phyloP scores from a whole-genome alignment of 2,329 filamentous ascomycete genomes.

The Ambrosiella cleistominuta region DNA sequence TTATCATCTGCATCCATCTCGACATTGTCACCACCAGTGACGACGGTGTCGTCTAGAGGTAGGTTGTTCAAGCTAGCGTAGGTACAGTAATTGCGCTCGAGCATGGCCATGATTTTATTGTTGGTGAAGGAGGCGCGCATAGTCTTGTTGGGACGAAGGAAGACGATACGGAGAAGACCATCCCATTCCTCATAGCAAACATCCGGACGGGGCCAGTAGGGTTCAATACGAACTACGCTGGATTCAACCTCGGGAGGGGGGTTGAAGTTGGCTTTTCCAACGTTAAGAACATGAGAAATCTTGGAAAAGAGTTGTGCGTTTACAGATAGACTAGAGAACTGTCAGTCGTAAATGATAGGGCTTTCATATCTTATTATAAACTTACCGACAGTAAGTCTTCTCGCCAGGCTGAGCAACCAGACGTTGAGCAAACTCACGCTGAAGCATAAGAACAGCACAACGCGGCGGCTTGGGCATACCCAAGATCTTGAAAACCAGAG shows the following conservation, averaged over 20 bases:
- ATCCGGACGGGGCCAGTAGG: constrained; percentile 61
- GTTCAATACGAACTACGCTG: constrained; percentile 76
- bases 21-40: constrained; percentile 29
- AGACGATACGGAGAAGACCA: constrained; percentile 58
- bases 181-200: constrained; percentile 95
- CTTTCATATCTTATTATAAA: neutral
- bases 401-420: constrained; percentile 79
- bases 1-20: constrained; percentile 23
- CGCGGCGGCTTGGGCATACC: constrained; percentile 66
- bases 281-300: constrained; percentile 65
- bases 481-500: constrained; percentile 79
- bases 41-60: constrained; percentile 44
- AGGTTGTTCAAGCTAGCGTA: constrained; percentile 82
- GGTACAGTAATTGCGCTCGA: constrained; percentile 74
- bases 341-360: neutral
- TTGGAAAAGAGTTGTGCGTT: constrained; percentile 79
- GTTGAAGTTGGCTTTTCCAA: constrained; percentile 90
- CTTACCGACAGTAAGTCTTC: constrained; percentile 58
- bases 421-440: constrained; percentile 83
- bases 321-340: constrained; percentile 42
- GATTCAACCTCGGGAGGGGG: constrained; percentile 86
- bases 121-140: constrained; percentile 67
- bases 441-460: constrained; percentile 84
- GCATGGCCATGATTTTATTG: constrained; percentile 60
- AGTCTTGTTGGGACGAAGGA: constrained; percentile 73